Base-by-base conservation (phyloP, 129 eudicot species). In the Flaveria robusta region DNA sequence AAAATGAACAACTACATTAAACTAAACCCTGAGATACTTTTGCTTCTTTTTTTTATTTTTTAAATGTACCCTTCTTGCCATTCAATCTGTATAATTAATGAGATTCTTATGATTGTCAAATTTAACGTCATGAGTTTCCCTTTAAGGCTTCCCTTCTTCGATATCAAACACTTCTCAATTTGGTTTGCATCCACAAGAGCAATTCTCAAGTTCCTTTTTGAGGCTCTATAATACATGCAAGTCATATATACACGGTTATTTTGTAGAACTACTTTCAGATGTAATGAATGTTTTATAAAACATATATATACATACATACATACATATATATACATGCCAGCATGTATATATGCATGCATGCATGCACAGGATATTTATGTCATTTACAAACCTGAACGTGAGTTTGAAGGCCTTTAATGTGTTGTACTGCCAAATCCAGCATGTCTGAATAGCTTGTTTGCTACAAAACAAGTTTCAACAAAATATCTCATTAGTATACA, bases 401-500 rank as follows among this genome's bases (percentile, higher is more conserved):
- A 80, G 76, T 76, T 76, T 93, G 95, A 74, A 93, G 98, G 81
- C 84, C 87, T 88, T 90, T 88, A 52, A 93, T 93, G 77, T 93
- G 98, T 66, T 93, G 92, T 63, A 93, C 96, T 3, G 98, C 98
- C 43, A 93, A 50, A 81, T 93, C 98, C 78, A 93, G 83, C 98
- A 93, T 93, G 73, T 93, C 98, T 24, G 98, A 77, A 72, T 93
- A 93, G 85, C 98, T 93, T 41, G 96, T 93, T 93, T 93, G 98
- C 98, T 93, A 92, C 83, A 75, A 59, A 59, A 77, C 13, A 29
- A 63, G 45, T 63, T 63, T 63, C 68, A 63, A 12, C 22, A 62
- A 4, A 13, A 62, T 62, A 1, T 5, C 9, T 27, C 67, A 27
- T 5, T 26, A 62, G 29, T 62, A 27, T 14, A 52, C n/a, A 49